Evolutionary conservation across 495 filamentous ascomycete genomes (phyloP).

Genomic region (Penicillium longicatenatum): DNA sequence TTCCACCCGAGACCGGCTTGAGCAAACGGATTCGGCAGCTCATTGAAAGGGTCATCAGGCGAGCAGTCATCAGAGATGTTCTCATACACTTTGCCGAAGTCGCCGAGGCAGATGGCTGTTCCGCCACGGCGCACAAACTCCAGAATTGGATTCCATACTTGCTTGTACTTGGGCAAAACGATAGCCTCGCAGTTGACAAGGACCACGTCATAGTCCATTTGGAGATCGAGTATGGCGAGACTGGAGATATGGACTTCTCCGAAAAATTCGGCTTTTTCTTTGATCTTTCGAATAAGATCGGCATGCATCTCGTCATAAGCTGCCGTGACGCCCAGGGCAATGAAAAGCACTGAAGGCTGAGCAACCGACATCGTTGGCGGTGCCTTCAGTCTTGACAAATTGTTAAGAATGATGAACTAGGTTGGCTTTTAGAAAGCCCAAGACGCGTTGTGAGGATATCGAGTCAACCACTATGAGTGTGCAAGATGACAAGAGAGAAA

Average conservation of each 20-base stretch:
- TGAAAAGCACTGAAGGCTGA: too few species aligned
- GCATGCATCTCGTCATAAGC: too few species aligned
- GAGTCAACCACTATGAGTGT: too few species aligned
- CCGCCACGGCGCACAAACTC: constrained; percentile 5
- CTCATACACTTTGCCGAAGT: not conserved
- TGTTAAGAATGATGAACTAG: too few species aligned
- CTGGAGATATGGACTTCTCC: not conserved
- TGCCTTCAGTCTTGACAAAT: too few species aligned
- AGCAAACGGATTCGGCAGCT: constrained; percentile 3
- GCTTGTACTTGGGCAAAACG: not conserved
- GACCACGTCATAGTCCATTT: not conserved
- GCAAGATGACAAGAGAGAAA: too few species aligned
- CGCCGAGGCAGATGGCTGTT: constrained; percentile 9
- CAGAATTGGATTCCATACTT: not conserved
- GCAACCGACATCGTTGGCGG: too few species aligned
- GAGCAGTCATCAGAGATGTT: not conserved
- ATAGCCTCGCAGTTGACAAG: not conserved
- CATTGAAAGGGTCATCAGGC: too few species aligned
- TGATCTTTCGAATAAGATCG: too few species aligned
- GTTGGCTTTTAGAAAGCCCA: too few species aligned
- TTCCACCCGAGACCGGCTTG: constrained; percentile 7
- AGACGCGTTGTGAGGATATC: too few species aligned
- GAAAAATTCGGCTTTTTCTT: not conserved
- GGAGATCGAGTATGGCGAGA: not conserved
- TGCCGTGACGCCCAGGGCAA: too few species aligned